Evolutionary conservation across 495 filamentous ascomycete species (phyloP).

Genomic region (Aspergillus cristatus): DNA sequence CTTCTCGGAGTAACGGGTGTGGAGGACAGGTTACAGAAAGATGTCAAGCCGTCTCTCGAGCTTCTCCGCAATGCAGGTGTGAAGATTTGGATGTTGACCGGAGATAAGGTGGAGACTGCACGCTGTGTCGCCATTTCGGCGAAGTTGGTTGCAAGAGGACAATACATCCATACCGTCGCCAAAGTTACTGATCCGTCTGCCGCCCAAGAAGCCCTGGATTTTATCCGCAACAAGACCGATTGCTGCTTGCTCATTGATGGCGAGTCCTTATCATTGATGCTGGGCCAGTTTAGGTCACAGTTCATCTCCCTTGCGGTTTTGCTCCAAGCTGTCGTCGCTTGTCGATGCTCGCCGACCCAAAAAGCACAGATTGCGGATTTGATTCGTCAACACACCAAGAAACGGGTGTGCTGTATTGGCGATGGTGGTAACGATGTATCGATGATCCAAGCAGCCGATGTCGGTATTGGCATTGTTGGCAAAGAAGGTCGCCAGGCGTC

Average conservation of each 20-base stretch:
- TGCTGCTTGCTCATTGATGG: constrained; percentile 94
- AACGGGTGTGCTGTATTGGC: constrained; percentile 91
- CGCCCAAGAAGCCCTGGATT: constrained; percentile 77
- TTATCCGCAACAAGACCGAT: constrained; percentile 77
- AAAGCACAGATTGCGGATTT: constrained; percentile 89
- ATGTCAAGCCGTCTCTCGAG: constrained; percentile 92
- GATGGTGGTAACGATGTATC: constrained; percentile 98
- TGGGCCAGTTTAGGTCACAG: constrained; percentile 66
- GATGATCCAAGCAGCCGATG: constrained; percentile 98
- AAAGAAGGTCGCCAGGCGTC: constrained; percentile 95
- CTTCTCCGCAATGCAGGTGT: constrained; percentile 96
- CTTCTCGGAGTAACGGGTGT: constrained; percentile 94
- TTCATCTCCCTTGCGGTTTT: constrained; percentile 86
- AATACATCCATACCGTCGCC: constrained; percentile 90
- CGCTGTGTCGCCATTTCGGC: constrained; percentile 92
- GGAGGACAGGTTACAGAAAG: constrained; percentile 89
- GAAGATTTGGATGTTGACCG: constrained; percentile 99
- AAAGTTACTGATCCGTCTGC: constrained; percentile 50
- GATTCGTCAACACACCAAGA: constrained; percentile 86
- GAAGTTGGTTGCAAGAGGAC: constrained; percentile 87
- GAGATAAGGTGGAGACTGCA: constrained; percentile 97
- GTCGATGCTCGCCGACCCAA: constrained; percentile 93
- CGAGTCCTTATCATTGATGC: constrained; percentile 73
- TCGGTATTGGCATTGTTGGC: constrained; percentile 95
- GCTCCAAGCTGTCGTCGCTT: constrained; percentile 88